A percentile compares a stretch with the other conserved stretches of the same genome.
These are phyloP conservation scores for Eucalyptus erythrocorys DNA, from an alignment of 345 rosid species.

Conservation along the genomic window DNA sequence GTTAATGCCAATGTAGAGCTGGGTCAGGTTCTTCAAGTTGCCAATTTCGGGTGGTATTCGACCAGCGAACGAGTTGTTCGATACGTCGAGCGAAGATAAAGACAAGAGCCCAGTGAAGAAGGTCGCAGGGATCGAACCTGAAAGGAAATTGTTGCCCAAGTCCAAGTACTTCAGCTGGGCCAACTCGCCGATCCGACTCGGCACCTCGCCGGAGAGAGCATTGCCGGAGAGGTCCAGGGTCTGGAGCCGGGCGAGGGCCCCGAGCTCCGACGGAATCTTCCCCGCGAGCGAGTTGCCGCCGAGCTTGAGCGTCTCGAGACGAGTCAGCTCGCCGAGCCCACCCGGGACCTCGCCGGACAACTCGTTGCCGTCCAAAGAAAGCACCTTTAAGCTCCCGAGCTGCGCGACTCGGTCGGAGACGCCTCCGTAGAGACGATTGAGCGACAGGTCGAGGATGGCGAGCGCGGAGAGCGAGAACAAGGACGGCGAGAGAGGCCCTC, in stretches of 20 bases:
- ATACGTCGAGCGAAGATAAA: conserved; percentile 48
- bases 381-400: conserved; percentile 14
- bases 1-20: conserved; percentile 68
- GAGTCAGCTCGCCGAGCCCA: conserved; percentile 22
- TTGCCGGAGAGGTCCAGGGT: conserved; percentile 61
- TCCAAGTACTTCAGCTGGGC: conserved; percentile 41
- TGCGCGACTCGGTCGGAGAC: conserved; percentile 14
- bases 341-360: conserved; percentile 34
- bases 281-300: conserved; percentile 38
- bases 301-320: conserved; percentile 31
- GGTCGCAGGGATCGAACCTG: conserved; percentile 42
- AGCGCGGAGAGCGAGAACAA: conserved; percentile 46
- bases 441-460: conserved; percentile 45
- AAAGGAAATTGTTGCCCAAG: conserved; percentile 44
- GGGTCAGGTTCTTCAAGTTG: conserved; percentile 35
- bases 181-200: conserved; percentile 33
- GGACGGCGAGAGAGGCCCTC: conserved; percentile 29
- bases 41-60: conserved; percentile 50
- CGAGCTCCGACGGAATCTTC: conserved; percentile 41
- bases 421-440: conserved; percentile 32
- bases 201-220: conserved; percentile 35
- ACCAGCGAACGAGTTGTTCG: conserved; percentile 67
- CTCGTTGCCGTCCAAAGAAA: conserved; percentile 19
- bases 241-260: conserved; percentile 24
- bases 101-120: conserved; percentile 31